Base-by-base conservation (phyloP, 2,329 filamentous ascomycete genomes). In the Lachnellula occidentalis region DNA sequence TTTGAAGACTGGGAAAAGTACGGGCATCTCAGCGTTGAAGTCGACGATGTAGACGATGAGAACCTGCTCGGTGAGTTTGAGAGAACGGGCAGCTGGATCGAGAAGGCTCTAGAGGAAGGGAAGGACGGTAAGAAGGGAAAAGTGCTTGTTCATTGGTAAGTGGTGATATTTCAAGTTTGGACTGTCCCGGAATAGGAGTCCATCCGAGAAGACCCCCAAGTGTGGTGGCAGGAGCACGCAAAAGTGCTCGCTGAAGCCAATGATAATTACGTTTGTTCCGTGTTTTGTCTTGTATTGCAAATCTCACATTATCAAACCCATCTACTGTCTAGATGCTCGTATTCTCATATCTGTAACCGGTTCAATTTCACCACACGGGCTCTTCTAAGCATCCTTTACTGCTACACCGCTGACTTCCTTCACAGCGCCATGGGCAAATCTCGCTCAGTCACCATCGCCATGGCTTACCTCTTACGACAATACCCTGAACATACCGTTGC, bases 361-460 rank as follows among this genome's bases (percentile, higher is more conserved):
- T 31, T 31, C 4, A 8, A 11, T 31, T 31, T 9, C 9, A 2
- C 27, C 27, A 31, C 12, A 31, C 8, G 27, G 27, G 27, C 9
- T 11, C 27, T 31, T 31, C 9, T 31, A 31, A 31, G 27, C 27
- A 31, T 31, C 27, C 27, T 31, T 9, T 9, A 12, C 12, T 31
- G 9, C 27, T 9, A 31, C 9, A 12, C 42, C 21, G 27, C 54
- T 63, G 53, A 39, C 64, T 45, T 51, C 5, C 45, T 59, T 55
- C 56, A 49, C 73, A 96, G 94, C 78, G 92, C 91, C 21, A 96
- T 96, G 85, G 94, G 94, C 51, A 95, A 95, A 73, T 96, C 92
- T 34, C 88, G 94, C 56, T 97, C 92, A 47, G 88, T 92, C 61
- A 86, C 90, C 34, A 82, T 89, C 61, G 80, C 90, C 52, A 80